Conservation (phyloP, 495 filamentous ascomycete genomes). For the Neurospora sp. region DNA sequence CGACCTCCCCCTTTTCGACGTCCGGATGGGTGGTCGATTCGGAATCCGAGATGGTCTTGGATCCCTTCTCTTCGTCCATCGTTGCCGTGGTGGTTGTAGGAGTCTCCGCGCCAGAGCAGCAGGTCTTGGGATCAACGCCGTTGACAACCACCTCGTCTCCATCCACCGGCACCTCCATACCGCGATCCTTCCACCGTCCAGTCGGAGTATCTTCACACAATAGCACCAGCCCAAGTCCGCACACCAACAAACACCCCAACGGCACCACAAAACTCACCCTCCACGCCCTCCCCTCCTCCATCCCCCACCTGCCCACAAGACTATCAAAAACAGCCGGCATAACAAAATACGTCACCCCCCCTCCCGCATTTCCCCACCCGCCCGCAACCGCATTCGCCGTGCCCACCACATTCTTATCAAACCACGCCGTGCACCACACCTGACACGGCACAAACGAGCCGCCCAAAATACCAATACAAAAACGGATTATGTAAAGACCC, state of each 20-base stretch:
- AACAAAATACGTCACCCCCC: slow-evolving; percentile 80
- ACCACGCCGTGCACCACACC: slow-evolving; percentile 92
- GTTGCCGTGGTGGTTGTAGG: background rate
- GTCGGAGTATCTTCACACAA: slow-evolving; percentile 78
- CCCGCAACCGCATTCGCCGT: slow-evolving; percentile 81
- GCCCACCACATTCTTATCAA: slow-evolving; percentile 91
- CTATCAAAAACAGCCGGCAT: slow-evolving; percentile 91
- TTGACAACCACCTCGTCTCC: background rate
- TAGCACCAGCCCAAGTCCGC: slow-evolving; percentile 59
- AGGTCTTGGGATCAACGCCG: background rate
- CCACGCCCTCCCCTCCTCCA: slow-evolving; percentile 64
- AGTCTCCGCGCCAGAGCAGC: background rate
- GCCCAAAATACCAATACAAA: slow-evolving; percentile 90
- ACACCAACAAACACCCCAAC: slow-evolving; percentile 58
- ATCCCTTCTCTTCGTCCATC: slow-evolving; percentile 14
- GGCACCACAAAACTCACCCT: slow-evolving; percentile 77
- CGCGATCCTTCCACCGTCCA: slow-evolving; percentile 63
- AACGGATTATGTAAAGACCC: slow-evolving; percentile 69
- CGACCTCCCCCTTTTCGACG: slow-evolving; percentile 31
- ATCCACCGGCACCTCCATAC: no score
- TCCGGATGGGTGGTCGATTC: slow-evolving; percentile 22
- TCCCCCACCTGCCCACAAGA: slow-evolving; percentile 47
- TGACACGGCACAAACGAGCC: slow-evolving; percentile 90
- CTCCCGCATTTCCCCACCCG: slow-evolving; percentile 83
- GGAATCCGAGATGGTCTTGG: slow-evolving; percentile 13